Base-by-base conservation (phyloP, 2,329 filamentous ascomycete genomes). In the Sporothrix humicola region DNA sequence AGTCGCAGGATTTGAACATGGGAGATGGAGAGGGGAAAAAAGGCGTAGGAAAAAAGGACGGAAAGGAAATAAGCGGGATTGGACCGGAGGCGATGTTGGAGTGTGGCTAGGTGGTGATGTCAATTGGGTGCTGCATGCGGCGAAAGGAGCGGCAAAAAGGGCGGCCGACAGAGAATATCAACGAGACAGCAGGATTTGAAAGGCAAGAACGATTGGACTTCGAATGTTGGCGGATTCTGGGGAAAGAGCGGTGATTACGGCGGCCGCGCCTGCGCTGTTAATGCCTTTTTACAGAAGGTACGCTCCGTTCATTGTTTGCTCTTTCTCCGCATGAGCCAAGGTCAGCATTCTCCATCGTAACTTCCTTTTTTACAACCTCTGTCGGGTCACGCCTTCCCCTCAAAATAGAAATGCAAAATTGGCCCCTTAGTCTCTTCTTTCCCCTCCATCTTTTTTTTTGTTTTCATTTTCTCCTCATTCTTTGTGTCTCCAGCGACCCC, bases 1-100 rank as follows among this genome's bases (percentile, higher is more conserved):
- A 69, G 72, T 73, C 72, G 56, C 72, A 73, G n/a, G 72, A 50
- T 31, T 72, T 72, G 31, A 72, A 72, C 70, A 72, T 71, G 58
- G 20, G 20, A 72, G 58, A 72, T 71, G 58, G 20, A 12, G 20
- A 26, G 52, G 52, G 17, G 17, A 20, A 20, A 54, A 54, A 8
- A 54, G 50, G 15, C 7, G 31, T 37, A 5, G 50, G 50, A 9
- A 4, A 26, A 9, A 56, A 23, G 4, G 4, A 7, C 31, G 31
- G 31, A 26, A 23, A n/a, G 52, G 37, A 9, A 65, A 23, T 23
- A 63, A 44, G 20, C 59, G 7, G 13, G 12, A 20, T 20, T 6
- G 52, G 7, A 20, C 7, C n/a, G 10, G 7, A 1, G 20, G 8
- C 5, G 31, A 37, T 7, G 52, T 56, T 56, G 52, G 20, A 56